Base-by-base conservation (phyloP, 176 grass and related monocot species). In the Oryza glaberrima region DNA sequence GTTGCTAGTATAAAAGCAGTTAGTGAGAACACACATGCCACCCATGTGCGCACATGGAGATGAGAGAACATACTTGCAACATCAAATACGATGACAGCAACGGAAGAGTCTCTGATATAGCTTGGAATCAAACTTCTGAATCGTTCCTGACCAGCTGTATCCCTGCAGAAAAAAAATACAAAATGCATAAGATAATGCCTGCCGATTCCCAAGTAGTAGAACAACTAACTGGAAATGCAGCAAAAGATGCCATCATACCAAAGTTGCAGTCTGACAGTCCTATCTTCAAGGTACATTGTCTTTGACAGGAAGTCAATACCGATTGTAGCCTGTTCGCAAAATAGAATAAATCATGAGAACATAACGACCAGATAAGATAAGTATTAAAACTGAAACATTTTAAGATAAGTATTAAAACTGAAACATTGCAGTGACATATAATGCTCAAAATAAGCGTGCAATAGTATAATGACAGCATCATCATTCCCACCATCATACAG, bases 61-160 rank as follows among this genome's bases (percentile, higher is more conserved):
- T 26, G 79, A 49, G 70, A 38, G 44, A 69, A 19, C 81, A 90
- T 95, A 98, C 96, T 98, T 87, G 96, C 93, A 67, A 98, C 93
- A 87, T 98, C 96, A 40, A 85, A 98, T 79, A 98, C 96, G 81
- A 98, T 95, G 69, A 98, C 96, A 70, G 93, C 96, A 84, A 98
- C 93, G 32, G 96, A 98, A 70, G 96, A 98, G 77, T 98, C 96
- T 74, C 96, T 88, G 75, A 98, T 98, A 65, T 98, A 98, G 86
- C 93, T 98, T 54, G 96, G 96, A 83, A 98, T 98, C 76, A 98
- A 84, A 86, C 96, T 98, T 83, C 93, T 95, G 80, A 95, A 98
- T 87, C 96, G 86, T 86, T 98, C 93, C 86, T 98, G 93, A 44
- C 96, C 96, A 88, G 93, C 93, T 63, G 96, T 98, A 88, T 98